Conservation (phyloP, 225 moss, liverwort and hornwort genomes). For the Straminergon stramineum region DNA sequence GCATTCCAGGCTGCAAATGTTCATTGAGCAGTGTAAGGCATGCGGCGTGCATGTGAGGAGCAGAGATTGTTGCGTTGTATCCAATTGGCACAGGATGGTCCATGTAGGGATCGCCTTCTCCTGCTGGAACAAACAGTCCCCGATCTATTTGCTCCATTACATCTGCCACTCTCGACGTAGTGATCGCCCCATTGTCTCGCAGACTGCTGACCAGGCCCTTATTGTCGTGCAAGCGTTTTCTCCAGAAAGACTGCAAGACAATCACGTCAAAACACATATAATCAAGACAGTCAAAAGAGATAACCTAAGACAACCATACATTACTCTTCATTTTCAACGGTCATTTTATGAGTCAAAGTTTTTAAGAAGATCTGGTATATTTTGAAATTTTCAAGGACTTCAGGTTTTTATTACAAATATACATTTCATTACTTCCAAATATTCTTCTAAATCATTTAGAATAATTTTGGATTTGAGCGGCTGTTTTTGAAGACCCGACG, state of each 20-base stretch:
- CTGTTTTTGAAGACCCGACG: background rate
- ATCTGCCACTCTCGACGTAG: slow-evolving; percentile 22
- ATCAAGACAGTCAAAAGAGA: background rate
- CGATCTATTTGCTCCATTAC: slow-evolving; percentile 50
- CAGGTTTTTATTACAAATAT: background rate
- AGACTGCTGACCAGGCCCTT: slow-evolving; percentile 29
- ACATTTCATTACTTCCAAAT: background rate
- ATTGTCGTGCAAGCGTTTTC: slow-evolving; percentile 26
- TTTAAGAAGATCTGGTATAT: background rate
- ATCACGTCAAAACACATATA: background rate
- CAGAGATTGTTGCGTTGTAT: slow-evolving; percentile 69
- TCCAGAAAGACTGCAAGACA: slow-evolving; percentile 35
- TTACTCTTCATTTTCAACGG: background rate
- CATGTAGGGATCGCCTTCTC: slow-evolving; percentile 30
- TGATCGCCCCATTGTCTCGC: slow-evolving; percentile 17
- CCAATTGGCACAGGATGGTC: slow-evolving; percentile 42
- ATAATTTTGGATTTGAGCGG: background rate
- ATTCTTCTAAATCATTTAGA: background rate
- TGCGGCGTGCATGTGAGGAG: slow-evolving; percentile 81
- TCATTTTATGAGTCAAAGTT: background rate
- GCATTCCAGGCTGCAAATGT: slow-evolving; percentile 71
- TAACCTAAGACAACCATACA: background rate
- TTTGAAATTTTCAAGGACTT: background rate
- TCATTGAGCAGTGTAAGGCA: slow-evolving; percentile 58
- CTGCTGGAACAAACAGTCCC: slow-evolving; percentile 38